phyloP scores from a whole-genome alignment of 192 early-diverging fungal genomes.

The Mortierella antarctica region DNA sequence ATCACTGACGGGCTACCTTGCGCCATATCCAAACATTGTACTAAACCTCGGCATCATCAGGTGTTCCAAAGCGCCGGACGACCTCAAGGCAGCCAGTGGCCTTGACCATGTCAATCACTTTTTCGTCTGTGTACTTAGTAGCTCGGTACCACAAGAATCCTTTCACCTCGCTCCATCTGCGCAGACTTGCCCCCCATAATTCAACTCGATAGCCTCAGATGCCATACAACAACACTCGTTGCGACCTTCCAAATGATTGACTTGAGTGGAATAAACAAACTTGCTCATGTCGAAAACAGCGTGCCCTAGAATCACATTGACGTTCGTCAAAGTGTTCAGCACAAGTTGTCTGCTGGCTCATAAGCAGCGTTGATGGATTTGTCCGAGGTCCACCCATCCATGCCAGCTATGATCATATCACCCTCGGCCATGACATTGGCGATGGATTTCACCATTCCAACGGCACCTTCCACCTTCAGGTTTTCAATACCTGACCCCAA shows the following conservation, averaged over 20 bases:
- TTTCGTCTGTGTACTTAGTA: constrained; percentile 9
- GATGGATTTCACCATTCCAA: constrained; percentile 8
- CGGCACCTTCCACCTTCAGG: constrained; percentile 8
- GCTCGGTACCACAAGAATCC: constrained; percentile 18
- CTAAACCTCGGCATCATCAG: constrained; percentile 1
- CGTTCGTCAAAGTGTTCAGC: constrained; percentile 9
- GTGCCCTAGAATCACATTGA: constrained; percentile 7
- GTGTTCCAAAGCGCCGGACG: constrained; percentile 6
- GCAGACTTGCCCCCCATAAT: background rate
- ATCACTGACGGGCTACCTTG: background rate
- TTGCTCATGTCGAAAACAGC: constrained; percentile 19
- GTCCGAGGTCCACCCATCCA: constrained; percentile 13
- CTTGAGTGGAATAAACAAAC: constrained; percentile 6
- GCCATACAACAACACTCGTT: constrained; percentile 16
- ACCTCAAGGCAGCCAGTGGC: constrained; percentile 10
- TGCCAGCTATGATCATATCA: constrained; percentile 3
- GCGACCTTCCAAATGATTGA: constrained; percentile 11
- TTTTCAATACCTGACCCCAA: constrained; percentile 11
- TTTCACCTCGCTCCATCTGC: constrained; percentile 10
- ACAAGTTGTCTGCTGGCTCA: constrained; percentile 8
- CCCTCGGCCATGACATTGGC: constrained; percentile 11
- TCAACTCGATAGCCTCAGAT: constrained; percentile 9
- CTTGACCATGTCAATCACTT: constrained; percentile 19
- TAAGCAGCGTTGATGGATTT: constrained; percentile 10
- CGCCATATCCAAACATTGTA: constrained; percentile 10